These are phyloP conservation scores for Hypoxylon sp. DNA, from an alignment of 2,329 filamentous ascomycete genomes.

Conservation along the genomic window DNA sequence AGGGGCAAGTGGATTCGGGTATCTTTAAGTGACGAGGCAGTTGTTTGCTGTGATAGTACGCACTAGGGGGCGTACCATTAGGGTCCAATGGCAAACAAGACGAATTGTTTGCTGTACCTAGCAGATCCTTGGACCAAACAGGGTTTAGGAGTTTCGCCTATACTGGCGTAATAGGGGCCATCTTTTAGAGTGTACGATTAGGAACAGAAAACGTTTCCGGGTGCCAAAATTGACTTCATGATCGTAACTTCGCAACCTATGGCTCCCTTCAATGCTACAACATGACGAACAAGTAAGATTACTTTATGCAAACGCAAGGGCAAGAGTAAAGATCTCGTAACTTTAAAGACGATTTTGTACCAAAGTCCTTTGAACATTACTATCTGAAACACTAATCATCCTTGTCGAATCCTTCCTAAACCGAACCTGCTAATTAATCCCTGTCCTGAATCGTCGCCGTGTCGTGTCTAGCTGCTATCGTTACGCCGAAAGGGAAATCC, in stretches of 20 bases:
- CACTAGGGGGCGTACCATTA: neutral
- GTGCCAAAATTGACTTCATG: neutral
- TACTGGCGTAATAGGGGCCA: neutral
- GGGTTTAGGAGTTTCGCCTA: neutral
- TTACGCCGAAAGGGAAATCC: neutral
- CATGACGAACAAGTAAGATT: neutral
- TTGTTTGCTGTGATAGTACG: neutral
- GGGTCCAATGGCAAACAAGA: too few relatives aligned
- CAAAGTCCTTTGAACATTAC: neutral
- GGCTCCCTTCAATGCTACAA: neutral
- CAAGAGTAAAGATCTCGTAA: too few relatives aligned
- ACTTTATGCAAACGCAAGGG: neutral
- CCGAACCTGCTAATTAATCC: neutral
- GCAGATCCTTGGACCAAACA: neutral
- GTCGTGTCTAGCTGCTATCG: neutral
- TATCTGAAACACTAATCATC: neutral
- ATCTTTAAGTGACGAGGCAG: slow-evolving; percentile 50
- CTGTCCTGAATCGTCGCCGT: neutral
- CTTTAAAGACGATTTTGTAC: neutral
- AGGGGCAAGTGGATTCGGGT: slow-evolving; percentile 66
- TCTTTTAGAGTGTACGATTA: neutral
- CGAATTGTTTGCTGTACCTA: neutral
- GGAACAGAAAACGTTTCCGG: neutral
- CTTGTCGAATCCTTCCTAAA: neutral
- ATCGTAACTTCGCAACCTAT: neutral